Conservation (phyloP, 2,329 filamentous ascomycete genomes). For the Ceratocystis harringtonii region DNA sequence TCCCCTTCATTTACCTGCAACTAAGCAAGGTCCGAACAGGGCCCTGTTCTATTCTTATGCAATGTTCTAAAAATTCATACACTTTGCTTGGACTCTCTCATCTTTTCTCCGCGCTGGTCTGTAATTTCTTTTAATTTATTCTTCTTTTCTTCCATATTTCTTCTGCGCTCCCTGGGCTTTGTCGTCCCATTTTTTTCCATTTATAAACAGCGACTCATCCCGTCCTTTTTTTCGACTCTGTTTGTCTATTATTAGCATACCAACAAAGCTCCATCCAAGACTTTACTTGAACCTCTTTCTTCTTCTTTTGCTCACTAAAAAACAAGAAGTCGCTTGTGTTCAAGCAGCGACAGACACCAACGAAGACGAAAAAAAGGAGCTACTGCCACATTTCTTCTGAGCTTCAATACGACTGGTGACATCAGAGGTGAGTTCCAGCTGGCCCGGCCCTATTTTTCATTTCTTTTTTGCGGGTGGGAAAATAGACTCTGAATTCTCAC, state of each 20-base stretch:
- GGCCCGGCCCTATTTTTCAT: background rate
- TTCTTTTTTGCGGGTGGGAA: background rate
- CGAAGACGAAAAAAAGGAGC: background rate
- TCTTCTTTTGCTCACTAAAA: background rate
- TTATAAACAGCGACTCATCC: slow-evolving; percentile 2
- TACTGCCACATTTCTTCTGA: background rate
- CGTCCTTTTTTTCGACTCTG: slow-evolving; percentile 5
- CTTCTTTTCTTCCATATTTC: slow-evolving; percentile 3
- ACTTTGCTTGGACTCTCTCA: background rate
- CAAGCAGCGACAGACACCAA: no score
- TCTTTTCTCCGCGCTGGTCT: background rate
- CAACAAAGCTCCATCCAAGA: slow-evolving; percentile 1
- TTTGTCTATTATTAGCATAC: slow-evolving; percentile 4
- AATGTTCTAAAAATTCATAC: slow-evolving; percentile 6
- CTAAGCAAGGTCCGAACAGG: background rate
- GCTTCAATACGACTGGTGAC: background rate
- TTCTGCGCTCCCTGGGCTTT: background rate
- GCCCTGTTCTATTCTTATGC: slow-evolving; percentile 4
- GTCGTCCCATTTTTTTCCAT: slow-evolving; percentile 1
- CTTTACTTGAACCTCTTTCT: slow-evolving; percentile 3
- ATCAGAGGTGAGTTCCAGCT: background rate
- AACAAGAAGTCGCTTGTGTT: no score
- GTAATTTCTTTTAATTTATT: slow-evolving; percentile 1
- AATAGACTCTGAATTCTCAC: no score
- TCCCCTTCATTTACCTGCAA: slow-evolving; percentile 3